phyloP scores from a whole-genome alignment of 768 basidiomycete species.

The Lentinula raphanica region DNA sequence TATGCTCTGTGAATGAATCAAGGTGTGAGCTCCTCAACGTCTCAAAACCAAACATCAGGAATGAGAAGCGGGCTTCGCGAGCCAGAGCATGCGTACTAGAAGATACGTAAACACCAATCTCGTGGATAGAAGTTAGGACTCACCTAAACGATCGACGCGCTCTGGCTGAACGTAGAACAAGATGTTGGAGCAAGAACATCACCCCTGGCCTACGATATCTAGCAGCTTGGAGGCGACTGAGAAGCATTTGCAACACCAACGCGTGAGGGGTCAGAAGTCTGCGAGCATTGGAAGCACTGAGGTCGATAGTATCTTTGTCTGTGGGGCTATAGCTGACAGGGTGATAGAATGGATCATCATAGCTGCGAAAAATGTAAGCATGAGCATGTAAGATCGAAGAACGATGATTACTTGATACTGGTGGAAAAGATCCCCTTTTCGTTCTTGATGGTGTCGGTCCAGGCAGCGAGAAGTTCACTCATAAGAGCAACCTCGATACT shows the following conservation, averaged over 20 bases:
- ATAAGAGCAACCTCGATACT: conserved; percentile 79
- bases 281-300: conserved; percentile 60
- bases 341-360: conserved; percentile 82
- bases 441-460: conserved; percentile 76
- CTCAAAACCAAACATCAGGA: conserved; percentile 91
- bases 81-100: conserved; percentile 86
- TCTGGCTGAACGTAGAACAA: conserved; percentile 77
- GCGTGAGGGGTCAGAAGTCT: conserved; percentile 79
- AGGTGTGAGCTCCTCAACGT: conserved; percentile 82
- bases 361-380: conserved; percentile 56
- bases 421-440: conserved; percentile 82
- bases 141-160: conserved; percentile 76
- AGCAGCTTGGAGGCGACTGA: conserved; percentile 90
- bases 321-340: conserved; percentile 88
- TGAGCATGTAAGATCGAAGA: too few relatives aligned
- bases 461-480: conserved; percentile 80
- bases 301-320: conserved; percentile 78
- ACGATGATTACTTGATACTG: conserved; percentile 58
- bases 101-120: background rate
- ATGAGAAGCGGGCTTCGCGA: conserved; percentile 84
- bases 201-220: conserved; percentile 81
- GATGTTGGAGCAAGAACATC: conserved; percentile 77
- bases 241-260: conserved; percentile 79
- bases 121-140: conserved; percentile 4
- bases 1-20: conserved; percentile 76